Conservation (phyloP, 2,329 filamentous ascomycete genomes). For the Trichoderma atrobrunneum region DNA sequence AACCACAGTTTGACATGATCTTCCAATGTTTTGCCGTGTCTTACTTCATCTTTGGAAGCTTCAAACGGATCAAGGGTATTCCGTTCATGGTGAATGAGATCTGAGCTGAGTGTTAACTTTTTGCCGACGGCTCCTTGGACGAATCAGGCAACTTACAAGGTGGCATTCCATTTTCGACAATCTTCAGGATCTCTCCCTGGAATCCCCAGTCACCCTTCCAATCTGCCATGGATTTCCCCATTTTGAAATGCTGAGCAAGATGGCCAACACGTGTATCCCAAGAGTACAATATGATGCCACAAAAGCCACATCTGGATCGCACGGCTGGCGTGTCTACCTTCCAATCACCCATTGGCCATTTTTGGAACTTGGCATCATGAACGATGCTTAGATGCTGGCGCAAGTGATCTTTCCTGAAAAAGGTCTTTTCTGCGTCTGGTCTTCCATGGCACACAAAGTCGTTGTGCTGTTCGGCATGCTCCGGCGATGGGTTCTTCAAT, state of each 20-base stretch:
- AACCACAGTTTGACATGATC: slow-evolving; percentile 11
- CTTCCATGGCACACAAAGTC: slow-evolving; percentile 50
- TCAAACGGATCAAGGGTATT: neutral
- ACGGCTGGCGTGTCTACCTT: slow-evolving; percentile 35
- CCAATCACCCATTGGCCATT: slow-evolving; percentile 45
- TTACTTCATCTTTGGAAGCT: neutral
- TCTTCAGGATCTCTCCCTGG: slow-evolving; percentile 24
- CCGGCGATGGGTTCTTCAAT: slow-evolving; percentile 27
- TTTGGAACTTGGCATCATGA: slow-evolving; percentile 39
- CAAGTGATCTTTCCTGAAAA: slow-evolving; percentile 45
- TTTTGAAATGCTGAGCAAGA: slow-evolving; percentile 42
- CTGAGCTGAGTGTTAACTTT: neutral
- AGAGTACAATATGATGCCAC: slow-evolving; percentile 33
- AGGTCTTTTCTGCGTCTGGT: slow-evolving; percentile 39
- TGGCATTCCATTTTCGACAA: slow-evolving; percentile 12
- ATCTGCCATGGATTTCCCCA: slow-evolving; percentile 40
- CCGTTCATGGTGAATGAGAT: slow-evolving; percentile 6
- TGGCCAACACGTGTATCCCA: slow-evolving; percentile 39
- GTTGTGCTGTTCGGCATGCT: slow-evolving; percentile 38
- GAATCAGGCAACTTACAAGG: neutral
- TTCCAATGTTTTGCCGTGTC: neutral
- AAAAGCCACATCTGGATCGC: slow-evolving; percentile 42
- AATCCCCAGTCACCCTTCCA: slow-evolving; percentile 47
- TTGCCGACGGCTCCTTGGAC: neutral
- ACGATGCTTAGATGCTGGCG: slow-evolving; percentile 43